Evolutionary conservation across 73 alveolate genomes (phyloP), one percentile per base, ranked within the genome.

Genomic region (Tetrahymena thermophila): DNA sequence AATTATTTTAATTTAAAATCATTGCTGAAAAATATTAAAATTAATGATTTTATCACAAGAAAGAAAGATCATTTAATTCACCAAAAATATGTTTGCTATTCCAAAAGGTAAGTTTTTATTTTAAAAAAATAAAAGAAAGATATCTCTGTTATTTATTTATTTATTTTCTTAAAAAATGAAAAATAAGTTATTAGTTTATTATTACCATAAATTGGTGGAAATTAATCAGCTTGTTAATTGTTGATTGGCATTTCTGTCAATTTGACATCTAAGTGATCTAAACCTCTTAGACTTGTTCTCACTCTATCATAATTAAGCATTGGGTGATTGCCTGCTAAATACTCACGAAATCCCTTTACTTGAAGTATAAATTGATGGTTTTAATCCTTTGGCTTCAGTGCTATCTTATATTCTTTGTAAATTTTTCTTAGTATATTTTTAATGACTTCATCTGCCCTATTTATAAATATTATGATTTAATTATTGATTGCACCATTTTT

Each of bases 291-390:
- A 71, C 89, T 71, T 14, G 89, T 28, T 71, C 99, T 97, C 38
- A 97, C 98, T 94, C 98, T 97, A 85, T 97, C 98, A 95, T 97
- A 97, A 85, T 96, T 96, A 0, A 97, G 96, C 94, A 97, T 89
- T 25, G 98, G 97, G 44, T 97, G 96, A 85, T 97, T 97, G 15
- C 99, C 99, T 56, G 95, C 96, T 38, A 97, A 97, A 57, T 97
- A 97, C 93, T 97, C 99, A 84, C 97, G 95, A 37, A 83, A 96
- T 21, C 98, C 98, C 34, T 96, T 97, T 0, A 96, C 99, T 94
- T 97, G 95, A 84, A 97, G 96, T 34, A 97, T 97, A 34, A 97
- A 93, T 35, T 95, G 85, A 25, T 94, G 31, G 25, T 96, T 34
- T 38, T 96, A 85, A 19, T 38, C 50, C 50, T 94, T 93, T 43